Evolutionary conservation across 495 filamentous ascomycete genomes (phyloP).

Genomic region (Evansstolkia leycettana): DNA sequence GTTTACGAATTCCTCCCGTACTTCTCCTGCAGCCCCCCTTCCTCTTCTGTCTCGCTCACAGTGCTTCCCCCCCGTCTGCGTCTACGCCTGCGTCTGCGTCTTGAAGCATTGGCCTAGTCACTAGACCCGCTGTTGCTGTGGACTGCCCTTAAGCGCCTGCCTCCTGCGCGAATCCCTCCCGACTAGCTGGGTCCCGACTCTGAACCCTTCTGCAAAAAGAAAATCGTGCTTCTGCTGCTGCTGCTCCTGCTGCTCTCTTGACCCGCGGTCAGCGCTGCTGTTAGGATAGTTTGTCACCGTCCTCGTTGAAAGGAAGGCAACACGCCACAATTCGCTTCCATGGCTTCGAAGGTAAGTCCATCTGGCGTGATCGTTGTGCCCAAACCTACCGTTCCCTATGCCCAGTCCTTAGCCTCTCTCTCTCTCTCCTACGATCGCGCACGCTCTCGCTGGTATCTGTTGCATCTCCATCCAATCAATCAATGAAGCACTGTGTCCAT

Average conservation of each 20-base stretch:
- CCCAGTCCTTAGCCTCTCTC: conserved; percentile 1
- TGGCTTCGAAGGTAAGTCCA: conserved; percentile 20
- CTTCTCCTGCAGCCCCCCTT: no score
- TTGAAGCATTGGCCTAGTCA: conserved; percentile 19
- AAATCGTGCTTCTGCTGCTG: no score
- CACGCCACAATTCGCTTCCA: conserved; percentile 9
- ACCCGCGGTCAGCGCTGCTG: conserved; percentile 12
- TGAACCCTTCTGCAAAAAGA: conserved; percentile 13
- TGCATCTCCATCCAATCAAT: neutral
- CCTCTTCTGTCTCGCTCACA: no score
- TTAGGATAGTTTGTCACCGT: conserved; percentile 12
- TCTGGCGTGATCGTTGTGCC: neutral
- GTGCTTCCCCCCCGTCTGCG: neutral
- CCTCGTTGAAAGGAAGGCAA: conserved; percentile 2
- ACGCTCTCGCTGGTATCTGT: neutral
- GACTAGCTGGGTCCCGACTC: conserved; percentile 16
- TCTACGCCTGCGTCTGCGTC: conserved; percentile 8
- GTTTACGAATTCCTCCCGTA: no score
- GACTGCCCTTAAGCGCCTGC: conserved; percentile 15
- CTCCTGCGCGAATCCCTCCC: conserved; percentile 16
- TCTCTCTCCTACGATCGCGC: conserved; percentile 2
- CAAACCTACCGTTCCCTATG: conserved; percentile 1
- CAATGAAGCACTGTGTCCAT: neutral
- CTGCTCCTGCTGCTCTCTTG: conserved; percentile 13
- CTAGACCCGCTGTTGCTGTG: conserved; percentile 21